Base-by-base conservation (phyloP, 2,329 filamentous ascomycete genomes). In the Raffaelea arxii region DNA sequence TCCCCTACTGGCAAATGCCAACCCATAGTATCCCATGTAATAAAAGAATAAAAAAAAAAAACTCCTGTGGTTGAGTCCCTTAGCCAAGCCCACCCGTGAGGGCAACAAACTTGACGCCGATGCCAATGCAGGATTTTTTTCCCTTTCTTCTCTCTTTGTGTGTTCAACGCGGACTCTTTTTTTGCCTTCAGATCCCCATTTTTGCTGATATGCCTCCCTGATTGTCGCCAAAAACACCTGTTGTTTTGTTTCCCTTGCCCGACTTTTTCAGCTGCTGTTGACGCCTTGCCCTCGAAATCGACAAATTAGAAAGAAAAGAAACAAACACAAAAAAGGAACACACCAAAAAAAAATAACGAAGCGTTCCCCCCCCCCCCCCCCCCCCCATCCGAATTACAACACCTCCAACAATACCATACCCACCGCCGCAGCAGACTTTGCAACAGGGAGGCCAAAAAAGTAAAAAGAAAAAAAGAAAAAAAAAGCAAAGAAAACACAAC, bases 81-180 rank as follows among this genome's bases (percentile, higher is more conserved):
- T 36, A 42, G 43, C 43, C 43, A 50, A 45, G 43, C 45, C 43
- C 41, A 38, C 36, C 49, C 46, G 32, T 39, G 27, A 16, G 36
- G 44, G 40, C 41, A 36, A 37, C 7, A 25, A 36, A 44, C 41
- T 25, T 30, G 44, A 51, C 46, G 49, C 49, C 49, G 25, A 46
- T 51, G 46, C 46, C 44, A 48, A 51, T 51, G 49, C 49, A 51
- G 44, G 46, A 45, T 44, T 44, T 43, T 44, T 47, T 25, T 41
- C 16, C 41, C 35, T 43, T 23, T 16, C 23, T 19, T 43, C 44
- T 22, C 19, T 36, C n/a, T 46, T 40, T 41, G 22, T 25, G 10
- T 25, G 11, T 35, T 32, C 25, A 30, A 25, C 25, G 35, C 25
- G 18, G 11, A 6, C 4, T 11, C 35, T 40, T 40, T 22, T 38